Evolutionary conservation across 345 rosid species (phyloP).

Genomic region (Kandelia obovata): DNA sequence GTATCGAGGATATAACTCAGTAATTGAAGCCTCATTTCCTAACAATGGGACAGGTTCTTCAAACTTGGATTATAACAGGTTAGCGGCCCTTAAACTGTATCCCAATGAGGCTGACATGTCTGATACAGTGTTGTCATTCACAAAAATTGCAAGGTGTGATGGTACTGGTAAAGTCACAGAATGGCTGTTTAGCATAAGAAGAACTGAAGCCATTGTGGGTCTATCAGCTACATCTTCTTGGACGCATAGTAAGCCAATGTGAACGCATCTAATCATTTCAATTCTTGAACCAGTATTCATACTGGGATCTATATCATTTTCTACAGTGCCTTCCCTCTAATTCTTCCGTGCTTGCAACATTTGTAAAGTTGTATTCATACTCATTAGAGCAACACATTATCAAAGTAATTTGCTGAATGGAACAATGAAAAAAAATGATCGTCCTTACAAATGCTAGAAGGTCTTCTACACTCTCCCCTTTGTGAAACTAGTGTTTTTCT

Average conservation of each 20-base stretch:
- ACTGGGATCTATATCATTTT: too few relatives aligned
- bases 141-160: background rate
- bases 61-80: background rate
- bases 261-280: too few relatives aligned
- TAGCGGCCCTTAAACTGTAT: background rate
- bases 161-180: constrained; percentile 9
- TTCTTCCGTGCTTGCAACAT: constrained; percentile 12
- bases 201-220: constrained; percentile 13
- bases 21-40: background rate
- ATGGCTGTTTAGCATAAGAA: constrained; percentile 10
- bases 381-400: too few relatives aligned
- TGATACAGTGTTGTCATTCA: background rate
- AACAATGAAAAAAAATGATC: background rate
- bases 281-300: too few relatives aligned
- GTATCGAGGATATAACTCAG: constrained; percentile 5
- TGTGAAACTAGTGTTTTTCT: background rate
- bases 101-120: background rate
- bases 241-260: too few relatives aligned
- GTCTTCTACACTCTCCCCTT: background rate
- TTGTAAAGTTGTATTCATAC: background rate
- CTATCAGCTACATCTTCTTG: constrained; percentile 18
- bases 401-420: too few relatives aligned
- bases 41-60: background rate
- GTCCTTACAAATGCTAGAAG: background rate
- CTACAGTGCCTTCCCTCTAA: too few relatives aligned